Evolutionary conservation across 2,329 filamentous ascomycete species (phyloP), one percentile per base, ranked within the genome.

Genomic region (Massarina eburnea): DNA sequence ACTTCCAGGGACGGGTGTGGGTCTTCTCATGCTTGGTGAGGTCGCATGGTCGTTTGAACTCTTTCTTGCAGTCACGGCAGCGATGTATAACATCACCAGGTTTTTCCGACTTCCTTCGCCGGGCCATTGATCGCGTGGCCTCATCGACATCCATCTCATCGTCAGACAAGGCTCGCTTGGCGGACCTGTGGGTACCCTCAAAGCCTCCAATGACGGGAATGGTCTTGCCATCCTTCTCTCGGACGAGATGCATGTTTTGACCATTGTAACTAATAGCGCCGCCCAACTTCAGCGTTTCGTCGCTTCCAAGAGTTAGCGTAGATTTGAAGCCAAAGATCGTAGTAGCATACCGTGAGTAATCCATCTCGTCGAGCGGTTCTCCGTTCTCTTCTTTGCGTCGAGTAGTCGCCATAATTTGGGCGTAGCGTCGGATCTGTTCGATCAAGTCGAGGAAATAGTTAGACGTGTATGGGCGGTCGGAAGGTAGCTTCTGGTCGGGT

Each of bases 21-120:
- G 92, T 97, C 79, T 97, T 99, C 75, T 95, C 88, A 73, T 99
- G 94, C 78, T 97, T 97, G 57, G 91, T 96, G 48, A 97, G 77
- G 70, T 99, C 94, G 72, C 94, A 97, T n/a, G 90, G 90, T 51
- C 94, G 86, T 73, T 94, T 95, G 77, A 97, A 97, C 71, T 92
- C 84, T 74, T 96, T 96, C 55, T 64, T 66, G 61, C 92, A 97
- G 66, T 91, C 82, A 52, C 80, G 80, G 77, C 90, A 95, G 60
- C 83, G 83, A 73, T 92, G 87, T 38, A 89, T 84, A 39, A 92
- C 83, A 70, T 95, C 87, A 71, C 92, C 89, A 5, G 88, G 86
- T 41, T 84, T 86, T 27, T 90, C 89, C 49, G 92, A 92, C 82
- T 96, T 95, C 82, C 95, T 95, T 57, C 91, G 86, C 47, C 91